These are phyloP conservation scores for Talaromyces wortmannii DNA, from an alignment of 495 filamentous ascomycete genomes.

Conservation along the genomic window DNA sequence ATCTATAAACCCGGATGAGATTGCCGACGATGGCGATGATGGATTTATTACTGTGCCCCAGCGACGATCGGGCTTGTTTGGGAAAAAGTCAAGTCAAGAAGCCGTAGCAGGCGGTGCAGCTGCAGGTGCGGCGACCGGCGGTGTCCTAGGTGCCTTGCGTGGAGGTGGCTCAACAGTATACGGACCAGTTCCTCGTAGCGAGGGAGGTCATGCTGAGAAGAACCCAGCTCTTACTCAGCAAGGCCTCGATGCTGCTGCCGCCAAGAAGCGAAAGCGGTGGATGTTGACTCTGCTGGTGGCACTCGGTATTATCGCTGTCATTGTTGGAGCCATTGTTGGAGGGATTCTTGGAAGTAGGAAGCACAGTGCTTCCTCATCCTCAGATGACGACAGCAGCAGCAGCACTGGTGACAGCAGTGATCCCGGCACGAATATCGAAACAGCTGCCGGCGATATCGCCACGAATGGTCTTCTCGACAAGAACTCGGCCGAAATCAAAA, in stretches of 20 bases:
- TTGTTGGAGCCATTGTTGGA: conserved; percentile 74
- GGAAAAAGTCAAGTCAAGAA: conserved; percentile 18
- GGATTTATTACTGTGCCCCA: conserved; percentile 45
- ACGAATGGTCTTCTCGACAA: conserved; percentile 63
- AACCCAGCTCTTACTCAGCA: conserved; percentile 51
- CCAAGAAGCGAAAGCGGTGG: conserved; percentile 59
- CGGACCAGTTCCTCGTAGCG: conserved; percentile 44
- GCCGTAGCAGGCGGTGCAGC: conserved; percentile 38
- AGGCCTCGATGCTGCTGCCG: conserved; percentile 13
- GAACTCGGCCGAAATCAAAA: conserved; percentile 74
- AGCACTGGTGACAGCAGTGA: neutral
- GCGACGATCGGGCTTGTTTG: conserved; percentile 44
- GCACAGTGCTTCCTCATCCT: conserved; percentile 6
- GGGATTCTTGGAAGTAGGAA: conserved; percentile 53
- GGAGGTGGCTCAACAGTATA: conserved; percentile 31
- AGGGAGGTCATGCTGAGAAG: conserved; percentile 37
- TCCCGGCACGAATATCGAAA: conserved; percentile 11
- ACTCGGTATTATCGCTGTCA: conserved; percentile 58
- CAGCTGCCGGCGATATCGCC: conserved; percentile 33
- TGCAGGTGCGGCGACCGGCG: conserved; percentile 50
- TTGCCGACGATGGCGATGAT: conserved; percentile 83
- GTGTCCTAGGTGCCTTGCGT: conserved; percentile 33
- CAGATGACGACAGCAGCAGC: conserved; percentile 10
- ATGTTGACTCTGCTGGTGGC: conserved; percentile 56
- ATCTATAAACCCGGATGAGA: conserved; percentile 68